Evolutionary conservation across 805 yeast species (phyloP).

Genomic region (Saccharomycopsis fibuligera): DNA sequence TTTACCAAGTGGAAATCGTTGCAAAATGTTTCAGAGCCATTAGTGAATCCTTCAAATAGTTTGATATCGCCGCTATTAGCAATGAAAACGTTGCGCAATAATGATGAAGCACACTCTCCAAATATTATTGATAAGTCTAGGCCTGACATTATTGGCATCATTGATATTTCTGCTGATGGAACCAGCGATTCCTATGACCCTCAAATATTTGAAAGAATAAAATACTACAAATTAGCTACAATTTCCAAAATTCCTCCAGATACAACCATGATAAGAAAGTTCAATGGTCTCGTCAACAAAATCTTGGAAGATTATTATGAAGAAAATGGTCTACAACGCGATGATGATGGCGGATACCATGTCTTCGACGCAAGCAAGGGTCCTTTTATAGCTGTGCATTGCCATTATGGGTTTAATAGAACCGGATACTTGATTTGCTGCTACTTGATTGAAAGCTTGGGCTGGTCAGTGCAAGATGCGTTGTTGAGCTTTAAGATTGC

Average conservation of each 20-base stretch:
- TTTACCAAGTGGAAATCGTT: constrained; percentile 64
- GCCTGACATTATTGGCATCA: constrained; percentile 49
- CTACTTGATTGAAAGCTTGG: constrained; percentile 54
- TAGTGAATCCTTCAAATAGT: constrained; percentile 29
- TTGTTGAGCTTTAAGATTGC: constrained; percentile 51
- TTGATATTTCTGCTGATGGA: constrained; percentile 60
- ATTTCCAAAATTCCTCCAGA: constrained; percentile 75
- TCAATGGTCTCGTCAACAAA: constrained; percentile 46
- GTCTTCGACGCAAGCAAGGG: no score
- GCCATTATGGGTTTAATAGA: constrained; percentile 78
- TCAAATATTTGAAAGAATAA: constrained; percentile 41
- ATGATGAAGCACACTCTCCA: constrained; percentile 59
- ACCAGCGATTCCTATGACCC: constrained; percentile 64
- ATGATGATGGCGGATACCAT: constrained; percentile 28
- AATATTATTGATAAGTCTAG: constrained; percentile 40
- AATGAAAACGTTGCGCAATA: constrained; percentile 69
- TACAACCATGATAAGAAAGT: constrained; percentile 47
- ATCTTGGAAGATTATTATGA: constrained; percentile 30
- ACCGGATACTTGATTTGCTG: constrained; percentile 71
- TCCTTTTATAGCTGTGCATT: constrained; percentile 64
- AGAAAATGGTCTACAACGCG: constrained; percentile 14
- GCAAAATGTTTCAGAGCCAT: constrained; percentile 42
- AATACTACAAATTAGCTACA: constrained; percentile 67
- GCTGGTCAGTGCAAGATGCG: constrained; percentile 58
- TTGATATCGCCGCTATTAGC: constrained; percentile 49